Evolutionary conservation across 257 asterid species (phyloP).

Genomic region (Nicotiana sylvestris): DNA sequence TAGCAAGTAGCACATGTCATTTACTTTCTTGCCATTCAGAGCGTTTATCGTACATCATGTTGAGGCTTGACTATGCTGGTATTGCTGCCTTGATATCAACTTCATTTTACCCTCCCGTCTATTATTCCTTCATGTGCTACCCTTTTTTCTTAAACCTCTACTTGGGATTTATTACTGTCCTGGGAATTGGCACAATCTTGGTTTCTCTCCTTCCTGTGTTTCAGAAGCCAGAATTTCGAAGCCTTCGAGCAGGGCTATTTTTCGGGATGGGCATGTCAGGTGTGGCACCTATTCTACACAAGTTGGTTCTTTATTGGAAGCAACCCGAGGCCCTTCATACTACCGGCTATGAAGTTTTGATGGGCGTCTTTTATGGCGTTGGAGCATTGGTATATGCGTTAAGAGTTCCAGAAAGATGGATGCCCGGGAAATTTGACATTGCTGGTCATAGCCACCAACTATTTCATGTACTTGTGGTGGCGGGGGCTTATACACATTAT

Average conservation of each 20-base stretch:
- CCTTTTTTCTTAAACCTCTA: constrained; percentile 78
- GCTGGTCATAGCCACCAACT: constrained; percentile 93
- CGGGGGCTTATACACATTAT: constrained; percentile 91
- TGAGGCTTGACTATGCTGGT: constrained; percentile 90
- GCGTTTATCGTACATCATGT: constrained; percentile 76
- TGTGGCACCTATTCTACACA: constrained; percentile 74
- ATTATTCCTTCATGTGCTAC: constrained; percentile 93
- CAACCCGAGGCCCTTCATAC: constrained; percentile 87
- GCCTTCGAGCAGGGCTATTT: constrained; percentile 65
- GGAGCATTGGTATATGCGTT: constrained; percentile 79
- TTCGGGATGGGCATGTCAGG: constrained; percentile 95
- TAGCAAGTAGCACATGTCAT: constrained; percentile 90
- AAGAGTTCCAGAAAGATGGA: constrained; percentile 89
- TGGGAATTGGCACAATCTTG: constrained; percentile 65
- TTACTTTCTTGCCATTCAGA: constrained; percentile 81
- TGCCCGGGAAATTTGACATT: constrained; percentile 89
- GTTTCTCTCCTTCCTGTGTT: constrained; percentile 84
- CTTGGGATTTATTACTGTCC: constrained; percentile 74
- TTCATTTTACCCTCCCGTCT: constrained; percentile 89
- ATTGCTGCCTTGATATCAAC: constrained; percentile 89
- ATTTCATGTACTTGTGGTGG: constrained; percentile 89
- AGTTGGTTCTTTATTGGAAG: constrained; percentile 71
- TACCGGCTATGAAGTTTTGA: constrained; percentile 68
- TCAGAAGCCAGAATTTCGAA: constrained; percentile 73
- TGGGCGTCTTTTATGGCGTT: constrained; percentile 74